phyloP scores from a whole-genome alignment of 371 early-diverging fungal genomes.

The Batrachochytrium dendrobatidis region DNA sequence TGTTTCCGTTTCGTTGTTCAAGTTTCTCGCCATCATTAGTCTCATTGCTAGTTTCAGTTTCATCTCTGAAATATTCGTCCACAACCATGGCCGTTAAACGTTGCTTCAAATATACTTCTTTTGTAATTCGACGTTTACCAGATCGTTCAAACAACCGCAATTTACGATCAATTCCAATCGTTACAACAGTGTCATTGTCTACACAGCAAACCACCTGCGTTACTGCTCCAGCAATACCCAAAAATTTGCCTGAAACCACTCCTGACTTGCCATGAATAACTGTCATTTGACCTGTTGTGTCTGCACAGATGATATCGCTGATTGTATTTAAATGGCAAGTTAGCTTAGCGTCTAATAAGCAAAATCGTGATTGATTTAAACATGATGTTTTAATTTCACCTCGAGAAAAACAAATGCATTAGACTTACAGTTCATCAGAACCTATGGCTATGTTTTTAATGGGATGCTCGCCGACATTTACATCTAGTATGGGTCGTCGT shows the following conservation, averaged over 20 bases:
- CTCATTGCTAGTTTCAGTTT: neutral
- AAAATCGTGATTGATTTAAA: too few species aligned
- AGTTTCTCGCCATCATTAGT: neutral
- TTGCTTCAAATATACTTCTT: conserved; percentile 79
- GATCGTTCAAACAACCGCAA: conserved; percentile 65
- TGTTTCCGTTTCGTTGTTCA: neutral
- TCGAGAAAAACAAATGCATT: too few species aligned
- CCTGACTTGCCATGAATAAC: conserved; percentile 57
- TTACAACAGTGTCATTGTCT: conserved; percentile 44
- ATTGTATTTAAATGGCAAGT: too few species aligned
- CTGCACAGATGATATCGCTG: conserved; percentile 63
- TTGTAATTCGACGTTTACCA: conserved; percentile 48
- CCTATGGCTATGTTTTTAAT: conserved; percentile 37
- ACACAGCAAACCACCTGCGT: conserved; percentile 35
- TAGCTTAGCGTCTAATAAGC: too few species aligned
- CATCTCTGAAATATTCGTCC: conserved; percentile 46
- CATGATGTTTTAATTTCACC: too few species aligned
- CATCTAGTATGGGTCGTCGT: conserved; percentile 61
- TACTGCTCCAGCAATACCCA: conserved; percentile 70
- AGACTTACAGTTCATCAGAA: too few species aligned
- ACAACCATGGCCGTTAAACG: conserved; percentile 60
- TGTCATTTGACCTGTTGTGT: conserved; percentile 65
- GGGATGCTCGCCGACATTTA: conserved; percentile 62
- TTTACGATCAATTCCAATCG: conserved; percentile 71
- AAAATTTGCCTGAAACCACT: conserved; percentile 32